Evolutionary conservation across 1,139 yeast species (phyloP).

Genomic region (Pichia inconspicua): DNA sequence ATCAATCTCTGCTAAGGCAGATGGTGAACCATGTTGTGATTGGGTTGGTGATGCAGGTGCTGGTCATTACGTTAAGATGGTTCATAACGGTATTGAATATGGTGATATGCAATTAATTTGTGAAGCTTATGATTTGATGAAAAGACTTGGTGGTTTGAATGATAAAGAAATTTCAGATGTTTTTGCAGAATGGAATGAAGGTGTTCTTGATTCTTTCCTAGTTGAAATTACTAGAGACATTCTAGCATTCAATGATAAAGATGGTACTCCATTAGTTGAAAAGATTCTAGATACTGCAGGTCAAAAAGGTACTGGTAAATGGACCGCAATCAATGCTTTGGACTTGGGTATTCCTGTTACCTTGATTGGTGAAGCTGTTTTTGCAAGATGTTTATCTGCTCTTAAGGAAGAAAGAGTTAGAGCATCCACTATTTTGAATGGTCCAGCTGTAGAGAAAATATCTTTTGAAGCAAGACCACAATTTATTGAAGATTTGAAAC

Average conservation of each 20-base stretch:
- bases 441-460: slow-evolving; percentile 55
- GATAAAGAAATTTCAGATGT: slow-evolving; percentile 93
- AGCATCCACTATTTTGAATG: slow-evolving; percentile 72
- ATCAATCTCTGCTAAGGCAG: slow-evolving; percentile 90
- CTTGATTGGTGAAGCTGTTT: slow-evolving; percentile 97
- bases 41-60: slow-evolving; percentile 99
- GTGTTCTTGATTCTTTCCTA: slow-evolving; percentile 95
- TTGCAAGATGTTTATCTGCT: slow-evolving; percentile 92
- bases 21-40: slow-evolving; percentile 99
- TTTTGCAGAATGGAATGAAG: slow-evolving; percentile 90
- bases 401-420: slow-evolving; percentile 82
- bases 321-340: slow-evolving; percentile 98
- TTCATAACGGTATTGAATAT: slow-evolving; percentile 98
- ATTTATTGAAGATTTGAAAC: slow-evolving; percentile 91
- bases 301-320: slow-evolving; percentile 99
- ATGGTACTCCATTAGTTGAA: slow-evolving; percentile 89
- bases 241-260: slow-evolving; percentile 79
- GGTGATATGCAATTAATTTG: slow-evolving; percentile 99
- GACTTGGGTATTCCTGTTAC: slow-evolving; percentile 99
- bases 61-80: slow-evolving; percentile 99
- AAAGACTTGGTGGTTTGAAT: slow-evolving; percentile 85
- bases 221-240: slow-evolving; percentile 96
- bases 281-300: slow-evolving; percentile 96
- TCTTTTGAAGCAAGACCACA: slow-evolving; percentile 66
- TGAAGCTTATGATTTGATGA: slow-evolving; percentile 95